Evolutionary conservation across 2,329 filamentous ascomycete species (phyloP), one percentile per base, ranked within the genome.

Genomic region (Samsoniella hepiali): DNA sequence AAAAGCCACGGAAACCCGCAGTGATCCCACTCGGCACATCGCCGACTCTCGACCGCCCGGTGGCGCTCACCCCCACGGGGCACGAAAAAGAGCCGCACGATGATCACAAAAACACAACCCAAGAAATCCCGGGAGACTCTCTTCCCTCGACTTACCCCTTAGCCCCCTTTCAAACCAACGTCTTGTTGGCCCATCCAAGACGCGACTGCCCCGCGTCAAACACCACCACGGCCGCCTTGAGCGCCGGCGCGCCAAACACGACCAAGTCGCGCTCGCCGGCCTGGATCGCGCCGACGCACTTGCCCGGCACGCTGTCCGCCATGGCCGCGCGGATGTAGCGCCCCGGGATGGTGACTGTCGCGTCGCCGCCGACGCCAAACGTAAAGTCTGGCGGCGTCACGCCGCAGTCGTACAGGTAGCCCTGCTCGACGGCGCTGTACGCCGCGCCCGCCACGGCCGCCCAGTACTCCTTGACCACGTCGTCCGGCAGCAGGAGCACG

Each of bases 401-500:
- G 79, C 77, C 62, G 77, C 76, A 47, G 81, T 82, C 72, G 76
- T 74, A 56, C 65, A 71, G 66, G 67, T 55, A 76, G 66, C 70
- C 80, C 53, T 55, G 32, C 5, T 58, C 54, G 15, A 15, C 38
- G 36, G n/a, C 31, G 47, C 51, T 58, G 49, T 59, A 58, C 9
- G 29, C 10, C 5, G 40, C 34, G 13, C 51, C 51, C n/a, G 56
- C 9, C 10, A 64, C 58, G 32, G 10, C 32, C 27, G 72, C 66
- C 69, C 83, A 84, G 74, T 84, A 84, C 13, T 69, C 76, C 3
- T 78, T 68, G 42, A 81, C 78, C 56, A 87, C 78, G 47, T 75
- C 71, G 50, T 81, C 74, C 71, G 85, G 83, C 65, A 86, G 80
- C 51, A 89, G 78, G 67, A 89, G 76, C 63, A 89, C 80, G 1